Evolutionary conservation across 495 filamentous ascomycete species (phyloP), one percentile per base, ranked within the genome.

Genomic region (Paragyromitra xinjiangensis): DNA sequence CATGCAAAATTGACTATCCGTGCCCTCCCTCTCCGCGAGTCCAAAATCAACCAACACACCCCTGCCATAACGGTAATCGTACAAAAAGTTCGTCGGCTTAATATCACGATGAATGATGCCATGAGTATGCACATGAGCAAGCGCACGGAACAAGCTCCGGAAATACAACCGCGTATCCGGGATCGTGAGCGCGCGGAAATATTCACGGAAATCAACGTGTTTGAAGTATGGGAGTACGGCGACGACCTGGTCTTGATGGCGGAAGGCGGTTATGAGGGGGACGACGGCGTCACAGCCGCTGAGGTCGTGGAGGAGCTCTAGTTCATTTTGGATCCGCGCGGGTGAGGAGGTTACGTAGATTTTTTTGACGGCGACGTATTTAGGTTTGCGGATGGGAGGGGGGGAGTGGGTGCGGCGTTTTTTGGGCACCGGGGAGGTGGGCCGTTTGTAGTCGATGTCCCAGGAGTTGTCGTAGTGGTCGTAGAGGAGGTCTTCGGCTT

Each of bases 81-180:
- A 99, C 42, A 99, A 89, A 81, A 99, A 99, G 82, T 99, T 99
- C 86, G 95, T 99, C n/a, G 95, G 95, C 83, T 99, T 99, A 83
- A 99, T 98, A 83, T 99, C 95, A 67, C 95, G 91, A 83, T 99
- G 95, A 19, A 99, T 87, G 69, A 99, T 98, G 22, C 88, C 86
- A 80, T 91, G 89, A 45, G 86, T 86, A 83, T 99, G 95, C 9
- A 98, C 94, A 24, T 92, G 91, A 16, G 88, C 86, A 6, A 99
- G 87, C 0, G 96, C 95, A 5, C 89, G 90, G 82, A 99, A 94
- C 8, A 99, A 87, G 5, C 92, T 96, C 19, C 89, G 89, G 78
- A 99, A 92, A 83, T 98, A 99, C 81, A 94, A 86, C 64, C 90
- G 88, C 84, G 97, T 95, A 75, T 98, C 94, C 29, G 87, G 85